These are phyloP conservation scores for Rhypophila decipiens DNA, from an alignment of 495 filamentous ascomycete species.

Conservation along the genomic window DNA sequence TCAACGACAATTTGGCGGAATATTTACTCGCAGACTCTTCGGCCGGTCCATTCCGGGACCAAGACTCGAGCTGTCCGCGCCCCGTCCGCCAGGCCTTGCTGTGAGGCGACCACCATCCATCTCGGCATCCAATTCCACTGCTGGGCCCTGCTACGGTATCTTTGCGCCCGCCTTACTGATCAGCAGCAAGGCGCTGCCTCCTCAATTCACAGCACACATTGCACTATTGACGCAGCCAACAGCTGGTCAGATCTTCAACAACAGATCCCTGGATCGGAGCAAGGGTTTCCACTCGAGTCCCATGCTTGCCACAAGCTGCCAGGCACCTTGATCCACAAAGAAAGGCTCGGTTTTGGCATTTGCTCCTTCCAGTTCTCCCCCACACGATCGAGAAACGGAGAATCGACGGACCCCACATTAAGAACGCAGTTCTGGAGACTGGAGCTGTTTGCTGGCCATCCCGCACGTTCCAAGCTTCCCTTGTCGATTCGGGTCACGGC, in stretches of 20 bases:
- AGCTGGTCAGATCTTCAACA: conserved; percentile 10
- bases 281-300: conserved; percentile 14
- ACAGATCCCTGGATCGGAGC: conserved; percentile 11
- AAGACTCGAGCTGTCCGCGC: no score
- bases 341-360: conserved; percentile 3
- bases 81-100: not conserved
- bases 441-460: no score
- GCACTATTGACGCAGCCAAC: no score
- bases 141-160: no score
- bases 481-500: no score
- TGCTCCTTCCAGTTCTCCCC: conserved; percentile 9
- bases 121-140: no score
- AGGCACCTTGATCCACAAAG: no score
- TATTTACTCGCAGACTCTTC: not conserved
- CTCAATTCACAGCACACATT: not conserved
- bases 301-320: no score
- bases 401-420: not conserved
- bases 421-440: no score
- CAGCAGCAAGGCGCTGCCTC: no score
- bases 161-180: no score
- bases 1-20: not conserved
- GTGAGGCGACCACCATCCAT: not conserved
- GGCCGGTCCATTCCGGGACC: not conserved
- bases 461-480: no score
- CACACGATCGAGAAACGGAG: conserved; percentile 6